phyloP scores from a whole-genome alignment of 148 eudicot genomes.

The Polygonum maritimum region DNA sequence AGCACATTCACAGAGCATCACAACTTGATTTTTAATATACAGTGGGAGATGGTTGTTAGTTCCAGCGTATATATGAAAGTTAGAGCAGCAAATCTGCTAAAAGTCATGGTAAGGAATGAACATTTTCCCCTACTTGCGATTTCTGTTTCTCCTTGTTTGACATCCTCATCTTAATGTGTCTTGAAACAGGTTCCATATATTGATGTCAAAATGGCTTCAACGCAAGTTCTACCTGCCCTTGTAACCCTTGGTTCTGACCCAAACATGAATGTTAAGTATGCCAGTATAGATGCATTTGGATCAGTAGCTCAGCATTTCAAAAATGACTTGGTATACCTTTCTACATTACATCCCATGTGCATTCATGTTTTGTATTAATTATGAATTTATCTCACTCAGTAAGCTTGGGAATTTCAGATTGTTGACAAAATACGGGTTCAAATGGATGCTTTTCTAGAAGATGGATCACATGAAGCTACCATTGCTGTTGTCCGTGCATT shows the following conservation, averaged over 20 bases:
- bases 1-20: constrained; percentile 77
- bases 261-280: constrained; percentile 75
- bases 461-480: constrained; percentile 95
- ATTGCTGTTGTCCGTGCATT: constrained; percentile 85
- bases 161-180: background rate
- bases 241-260: constrained; percentile 96
- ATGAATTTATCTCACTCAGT: background rate
- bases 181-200: constrained; percentile 67
- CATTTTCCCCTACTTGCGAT: background rate
- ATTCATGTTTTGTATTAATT: background rate
- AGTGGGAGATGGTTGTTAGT: constrained; percentile 99
- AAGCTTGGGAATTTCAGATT: constrained; percentile 33
- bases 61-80: constrained; percentile 66
- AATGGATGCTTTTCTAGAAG: constrained; percentile 99
- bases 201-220: constrained; percentile 78
- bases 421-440: constrained; percentile 94
- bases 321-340: constrained; percentile 60
- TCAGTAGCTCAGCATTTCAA: constrained; percentile 95
- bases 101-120: constrained; percentile 61
- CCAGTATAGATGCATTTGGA: constrained; percentile 94
- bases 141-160: background rate
- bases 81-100: constrained; percentile 70
- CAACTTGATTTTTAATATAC: constrained; percentile 61
- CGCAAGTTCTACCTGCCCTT: constrained; percentile 92
- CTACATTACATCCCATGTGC: background rate